Conservation (phyloP, 1,284 basidiomycete species). For the Microbotryum intermedium region DNA sequence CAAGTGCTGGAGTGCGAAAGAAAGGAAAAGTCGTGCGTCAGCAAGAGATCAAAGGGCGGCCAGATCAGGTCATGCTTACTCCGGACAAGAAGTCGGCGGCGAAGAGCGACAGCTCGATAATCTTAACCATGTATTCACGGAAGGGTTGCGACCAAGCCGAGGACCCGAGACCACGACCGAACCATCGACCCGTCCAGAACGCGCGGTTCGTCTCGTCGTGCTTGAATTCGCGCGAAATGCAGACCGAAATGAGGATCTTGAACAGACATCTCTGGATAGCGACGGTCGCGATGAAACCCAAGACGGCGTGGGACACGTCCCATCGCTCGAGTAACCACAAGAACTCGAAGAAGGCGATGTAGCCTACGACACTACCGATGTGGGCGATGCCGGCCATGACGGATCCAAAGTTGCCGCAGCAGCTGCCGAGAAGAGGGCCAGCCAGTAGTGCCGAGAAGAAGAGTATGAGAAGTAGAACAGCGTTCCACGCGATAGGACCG, state of each 20-base stretch:
- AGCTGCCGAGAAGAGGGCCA: conserved; percentile 77
- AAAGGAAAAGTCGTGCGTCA: not conserved
- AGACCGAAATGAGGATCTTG: conserved; percentile 83
- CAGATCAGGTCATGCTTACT: not conserved
- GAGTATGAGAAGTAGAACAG: conserved; percentile 69
- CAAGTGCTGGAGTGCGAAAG: conserved; percentile 44
- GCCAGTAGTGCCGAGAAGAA: conserved; percentile 89
- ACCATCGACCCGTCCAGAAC: conserved; percentile 96
- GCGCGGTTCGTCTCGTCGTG: conserved; percentile 94
- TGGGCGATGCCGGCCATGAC: conserved; percentile 83
- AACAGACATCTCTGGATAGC: conserved; percentile 76
- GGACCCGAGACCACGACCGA: conserved; percentile 76
- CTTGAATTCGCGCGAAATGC: conserved; percentile 91
- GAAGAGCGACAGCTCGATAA: conserved; percentile 91
- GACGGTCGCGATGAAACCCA: conserved; percentile 41
- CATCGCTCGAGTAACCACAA: conserved; percentile 92
- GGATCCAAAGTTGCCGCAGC: conserved; percentile 68
- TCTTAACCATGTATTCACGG: conserved; percentile 90
- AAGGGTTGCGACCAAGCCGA: conserved; percentile 88
- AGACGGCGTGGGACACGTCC: conserved; percentile 76
- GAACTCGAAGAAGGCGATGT: conserved; percentile 89
- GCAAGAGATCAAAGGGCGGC: not conserved
- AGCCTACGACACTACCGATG: conserved; percentile 65
- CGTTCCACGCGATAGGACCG: conserved; percentile 94
- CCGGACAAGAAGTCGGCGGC: conserved; percentile 66